Evolutionary conservation across 2,329 filamentous ascomycete genomes (phyloP), one percentile per base, ranked within the genome.

Genomic region (Lizonia empirigonia): DNA sequence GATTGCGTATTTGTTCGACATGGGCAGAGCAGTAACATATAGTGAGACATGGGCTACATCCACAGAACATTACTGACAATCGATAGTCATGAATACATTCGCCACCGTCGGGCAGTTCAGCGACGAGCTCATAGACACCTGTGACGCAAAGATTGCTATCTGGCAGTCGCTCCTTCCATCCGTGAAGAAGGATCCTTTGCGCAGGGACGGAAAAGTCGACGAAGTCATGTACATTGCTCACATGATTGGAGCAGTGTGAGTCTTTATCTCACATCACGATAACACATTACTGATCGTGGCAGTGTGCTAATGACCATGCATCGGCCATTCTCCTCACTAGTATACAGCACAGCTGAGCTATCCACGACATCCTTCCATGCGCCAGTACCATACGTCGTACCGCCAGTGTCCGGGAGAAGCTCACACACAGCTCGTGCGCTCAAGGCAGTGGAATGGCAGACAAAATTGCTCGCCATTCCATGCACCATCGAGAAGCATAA

Each of bases 211-310:
- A 7, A 80, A 83, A 8, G 52, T 92, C 3, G 92, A 97, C 68
- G 90, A 96, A 73, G 87, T 96, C 82, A 87, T 96, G 78, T 96
- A 96, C 73, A 88, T 94, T 69, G 91, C 90, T 1, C 87, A 90
- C 56, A 90, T 94, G 83, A 87, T 93, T 64, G 76, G 82, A 44
- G 77, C 83, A 45, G 64, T 69, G 69, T 71, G 58, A 55, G 67
- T 58, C 10, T n/a, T 9, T n/a, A 10, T 4, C 8, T 19, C n/a
- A 7, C 37, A 7, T 3, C 13, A n/a, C 35, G 8, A 3, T 16
- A 12, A 7, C 33, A 41, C 8, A 53, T 53, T 30, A 44, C 44
- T 18, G 30, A 40, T 32, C n/a, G 5, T 20, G 27, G 3, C 18
- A 72, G 69, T 29, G 50, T 64, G 9, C 48, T 63, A 12, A 65